Evolutionary conservation across 371 early-diverging fungal genomes (phyloP), one percentile per base, ranked within the genome.

Genomic region (Syncephalis plumigaleata): DNA sequence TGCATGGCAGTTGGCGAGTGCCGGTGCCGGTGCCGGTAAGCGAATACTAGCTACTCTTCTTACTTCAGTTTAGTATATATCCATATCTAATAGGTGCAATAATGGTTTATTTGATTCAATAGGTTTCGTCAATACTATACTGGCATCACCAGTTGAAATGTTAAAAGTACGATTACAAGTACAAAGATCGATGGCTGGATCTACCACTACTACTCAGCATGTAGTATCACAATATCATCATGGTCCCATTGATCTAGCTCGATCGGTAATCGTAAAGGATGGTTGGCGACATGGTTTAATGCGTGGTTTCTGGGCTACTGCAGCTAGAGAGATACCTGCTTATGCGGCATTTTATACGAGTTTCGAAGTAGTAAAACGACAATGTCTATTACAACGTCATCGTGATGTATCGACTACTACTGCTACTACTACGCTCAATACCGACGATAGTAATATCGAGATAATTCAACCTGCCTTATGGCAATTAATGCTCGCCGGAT

Each of bases 311-410:
- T 84, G 80, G 75, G 73, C 77, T 9, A 84, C 88, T 0, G 61
- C 84, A 3, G 51, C 73, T 16, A 66, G 84, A 24, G 88, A 87
- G 57, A 78, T 85, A 18, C 88, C 88, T 1, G 87, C 78, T 1
- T 82, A 85, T 53, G 81, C 83, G 26, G 88, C 81, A 16, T 87
- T 84, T 55, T 87, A 87, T 53, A 59, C 75, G 13, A 86, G 83
- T 3, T 87, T 84, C 55, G 85, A 87, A 53, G 60, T 63, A 20
- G 64, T 72, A 44, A 84, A 84, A 60, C 70, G 86, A 17, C 49
- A n/a, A n/a, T n/a, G 57, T 2, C 44, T 79, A 37, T n/a, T n/a
- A n/a, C n/a, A n/a, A n/a, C n/a, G n/a, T n/a, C n/a, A n/a, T n/a
- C n/a, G n/a, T n/a, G n/a, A n/a, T n/a, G n/a, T n/a, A n/a, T n/a